Evolutionary conservation across 202 grass and related monocot species (phyloP).

Genomic region (Cymbopogon flexuosus): DNA sequence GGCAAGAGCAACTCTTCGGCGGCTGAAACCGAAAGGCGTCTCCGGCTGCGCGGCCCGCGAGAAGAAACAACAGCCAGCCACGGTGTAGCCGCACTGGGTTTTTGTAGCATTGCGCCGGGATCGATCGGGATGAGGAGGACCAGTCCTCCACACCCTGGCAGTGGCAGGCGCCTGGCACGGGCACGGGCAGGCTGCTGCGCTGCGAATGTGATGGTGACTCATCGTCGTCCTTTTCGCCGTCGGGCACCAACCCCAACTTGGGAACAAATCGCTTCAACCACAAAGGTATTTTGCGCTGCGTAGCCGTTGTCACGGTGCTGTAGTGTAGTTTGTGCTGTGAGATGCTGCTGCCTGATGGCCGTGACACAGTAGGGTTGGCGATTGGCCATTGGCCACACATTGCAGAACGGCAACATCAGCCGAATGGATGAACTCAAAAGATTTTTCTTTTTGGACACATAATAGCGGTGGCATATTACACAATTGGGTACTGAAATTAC

Average conservation of each 20-base stretch:
- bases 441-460: neutral
- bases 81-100: slow-evolving; percentile 18
- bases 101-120: slow-evolving; percentile 19
- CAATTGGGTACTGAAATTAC: slow-evolving; percentile 41
- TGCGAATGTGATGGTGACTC: neutral
- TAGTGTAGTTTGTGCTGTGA: neutral
- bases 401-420: neutral
- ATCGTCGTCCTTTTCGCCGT: slow-evolving; percentile 23
- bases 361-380: neutral
- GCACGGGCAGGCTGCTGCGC: neutral
- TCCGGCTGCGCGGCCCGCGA: neutral
- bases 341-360: neutral
- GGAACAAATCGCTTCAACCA: neutral
- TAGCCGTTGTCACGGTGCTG: neutral
- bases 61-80: slow-evolving; percentile 7
- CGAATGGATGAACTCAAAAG: neutral
- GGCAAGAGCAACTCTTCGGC: too few species aligned
- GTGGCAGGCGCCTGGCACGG: neutral
- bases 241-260: neutral
- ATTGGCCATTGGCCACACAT: neutral
- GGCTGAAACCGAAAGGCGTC: neutral
- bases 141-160: slow-evolving; percentile 8
- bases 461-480: slow-evolving; percentile 7
- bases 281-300: neutral
- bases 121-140: neutral